These are phyloP conservation scores for Silybum marianum DNA, from an alignment of 129 eudicot species.

Conservation along the genomic window DNA sequence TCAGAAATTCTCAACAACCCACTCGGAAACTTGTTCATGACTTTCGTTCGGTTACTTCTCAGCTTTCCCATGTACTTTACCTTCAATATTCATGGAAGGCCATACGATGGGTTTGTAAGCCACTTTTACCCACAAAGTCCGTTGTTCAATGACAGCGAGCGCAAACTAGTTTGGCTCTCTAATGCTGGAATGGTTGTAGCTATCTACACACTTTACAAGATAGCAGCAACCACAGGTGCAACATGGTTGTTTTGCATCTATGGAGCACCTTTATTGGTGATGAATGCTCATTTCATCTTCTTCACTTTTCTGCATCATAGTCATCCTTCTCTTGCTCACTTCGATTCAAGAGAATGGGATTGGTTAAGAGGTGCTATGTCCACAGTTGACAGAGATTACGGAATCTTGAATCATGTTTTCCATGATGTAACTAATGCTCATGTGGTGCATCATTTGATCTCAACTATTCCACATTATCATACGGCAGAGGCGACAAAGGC, in stretches of 20 bases:
- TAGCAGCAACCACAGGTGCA: slow-evolving; percentile 9
- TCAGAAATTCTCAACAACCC: slow-evolving; percentile 29
- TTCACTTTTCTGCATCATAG: slow-evolving; percentile 20
- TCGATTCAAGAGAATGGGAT: slow-evolving; percentile 19
- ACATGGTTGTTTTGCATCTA: slow-evolving; percentile 27
- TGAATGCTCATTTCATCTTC: slow-evolving; percentile 22
- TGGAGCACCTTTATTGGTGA: slow-evolving; percentile 23
- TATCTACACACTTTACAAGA: background rate
- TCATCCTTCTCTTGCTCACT: slow-evolving; percentile 26
- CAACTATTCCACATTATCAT: slow-evolving; percentile 47
- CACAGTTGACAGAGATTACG: slow-evolving; percentile 22
- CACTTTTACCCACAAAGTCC: too few relatives aligned
- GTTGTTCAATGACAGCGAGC: too few relatives aligned
- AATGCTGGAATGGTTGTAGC: too few relatives aligned
- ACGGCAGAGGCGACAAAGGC: background rate
- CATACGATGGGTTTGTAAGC: too few relatives aligned
- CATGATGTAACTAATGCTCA: slow-evolving; percentile 21
- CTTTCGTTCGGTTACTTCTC: slow-evolving; percentile 16
- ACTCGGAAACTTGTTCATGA: slow-evolving; percentile 22
- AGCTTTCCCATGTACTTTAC: slow-evolving; percentile 34
- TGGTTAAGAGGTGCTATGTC: slow-evolving; percentile 30
- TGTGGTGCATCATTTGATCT: slow-evolving; percentile 41
- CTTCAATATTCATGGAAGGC: too few relatives aligned
- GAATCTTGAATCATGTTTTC: slow-evolving; percentile 15
- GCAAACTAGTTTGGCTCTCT: too few relatives aligned